Conservation (phyloP, 352 stramenopile species). For the Pythium brassicae region DNA sequence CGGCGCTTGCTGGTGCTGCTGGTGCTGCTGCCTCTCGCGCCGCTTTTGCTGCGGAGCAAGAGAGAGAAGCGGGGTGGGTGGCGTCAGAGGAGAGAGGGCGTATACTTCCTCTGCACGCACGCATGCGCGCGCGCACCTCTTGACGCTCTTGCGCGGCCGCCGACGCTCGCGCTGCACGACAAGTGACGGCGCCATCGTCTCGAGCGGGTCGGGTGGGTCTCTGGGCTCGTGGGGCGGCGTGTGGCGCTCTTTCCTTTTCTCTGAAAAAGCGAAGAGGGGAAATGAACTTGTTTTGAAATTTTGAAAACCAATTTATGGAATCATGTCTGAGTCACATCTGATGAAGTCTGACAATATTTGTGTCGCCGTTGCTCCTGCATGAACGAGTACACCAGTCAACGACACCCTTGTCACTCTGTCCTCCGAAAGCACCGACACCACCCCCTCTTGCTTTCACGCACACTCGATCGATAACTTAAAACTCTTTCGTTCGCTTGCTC, state of each 20-base stretch:
- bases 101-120: neutral
- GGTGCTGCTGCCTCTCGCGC: conserved; percentile 10
- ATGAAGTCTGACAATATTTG: neutral
- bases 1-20: conserved; percentile 26
- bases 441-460: neutral
- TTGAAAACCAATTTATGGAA: neutral
- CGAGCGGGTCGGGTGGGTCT: neutral
- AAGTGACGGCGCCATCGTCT: conserved; percentile 25
- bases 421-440: too few species aligned
- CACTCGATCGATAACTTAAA: neutral
- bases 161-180: conserved; percentile 61
- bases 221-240: neutral
- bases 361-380: too few species aligned
- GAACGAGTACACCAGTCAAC: too few species aligned
- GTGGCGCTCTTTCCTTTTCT: neutral
- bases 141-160: conserved; percentile 29
- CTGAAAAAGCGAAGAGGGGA: neutral
- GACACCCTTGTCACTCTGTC: too few species aligned
- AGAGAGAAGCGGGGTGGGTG: neutral
- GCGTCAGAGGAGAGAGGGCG: neutral
- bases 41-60: neutral
- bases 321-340: neutral
- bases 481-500: neutral
- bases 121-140: conserved; percentile 20
- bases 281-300: conserved; percentile 6